Conservation (phyloP, 345 rosid genomes). For the Eucalyptus erythrocorys region DNA sequence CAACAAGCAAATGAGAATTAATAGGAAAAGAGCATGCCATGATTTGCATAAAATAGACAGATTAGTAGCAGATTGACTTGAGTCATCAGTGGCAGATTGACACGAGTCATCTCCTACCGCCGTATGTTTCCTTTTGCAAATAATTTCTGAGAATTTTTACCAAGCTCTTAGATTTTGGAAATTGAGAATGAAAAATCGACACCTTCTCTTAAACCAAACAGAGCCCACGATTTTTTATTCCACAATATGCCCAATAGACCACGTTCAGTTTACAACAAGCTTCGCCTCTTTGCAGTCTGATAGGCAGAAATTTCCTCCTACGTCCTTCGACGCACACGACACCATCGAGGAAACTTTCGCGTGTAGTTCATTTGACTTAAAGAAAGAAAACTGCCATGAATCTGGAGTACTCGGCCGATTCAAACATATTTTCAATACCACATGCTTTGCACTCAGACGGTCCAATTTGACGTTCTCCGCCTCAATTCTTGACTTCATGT, state of each 20-base stretch:
- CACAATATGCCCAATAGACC: neutral
- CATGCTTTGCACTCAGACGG: neutral
- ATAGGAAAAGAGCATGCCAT: neutral
- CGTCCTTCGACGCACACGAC: neutral
- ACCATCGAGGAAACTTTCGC: too few relatives aligned
- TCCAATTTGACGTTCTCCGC: neutral
- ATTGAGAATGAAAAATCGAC: neutral
- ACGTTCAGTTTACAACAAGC: neutral
- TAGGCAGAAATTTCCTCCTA: neutral
- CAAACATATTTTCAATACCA: neutral
- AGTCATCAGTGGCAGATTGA: neutral
- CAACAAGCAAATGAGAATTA: neutral
- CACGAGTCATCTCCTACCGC: neutral
- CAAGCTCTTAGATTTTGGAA: neutral
- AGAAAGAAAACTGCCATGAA: neutral
- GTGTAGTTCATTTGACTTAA: too few relatives aligned
- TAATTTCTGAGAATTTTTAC: neutral
- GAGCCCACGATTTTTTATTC: neutral
- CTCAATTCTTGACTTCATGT: neutral
- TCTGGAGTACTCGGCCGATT: neutral
- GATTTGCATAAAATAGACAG: neutral
- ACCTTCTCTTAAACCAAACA: neutral
- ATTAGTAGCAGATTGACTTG: neutral
- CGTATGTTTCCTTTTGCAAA: neutral
- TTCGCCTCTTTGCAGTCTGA: neutral